phyloP scores from a whole-genome alignment of 1,139 yeast species.

The Geotrichum histeridarum region DNA sequence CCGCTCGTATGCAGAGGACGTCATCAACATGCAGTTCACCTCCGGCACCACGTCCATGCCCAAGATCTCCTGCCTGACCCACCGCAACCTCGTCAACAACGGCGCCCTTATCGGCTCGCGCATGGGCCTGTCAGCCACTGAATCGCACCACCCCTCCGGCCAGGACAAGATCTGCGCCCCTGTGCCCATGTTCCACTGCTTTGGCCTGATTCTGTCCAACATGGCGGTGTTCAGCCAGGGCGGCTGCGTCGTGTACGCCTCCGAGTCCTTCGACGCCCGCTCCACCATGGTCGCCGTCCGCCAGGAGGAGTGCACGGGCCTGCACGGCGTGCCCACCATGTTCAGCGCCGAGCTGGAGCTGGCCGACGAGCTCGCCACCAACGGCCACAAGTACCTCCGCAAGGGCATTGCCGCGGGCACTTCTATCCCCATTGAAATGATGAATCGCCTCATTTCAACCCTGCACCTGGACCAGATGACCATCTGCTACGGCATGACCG shows the following conservation, averaged over 20 bases:
- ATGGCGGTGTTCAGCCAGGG: constrained; percentile 32
- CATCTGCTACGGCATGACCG: constrained; percentile 39
- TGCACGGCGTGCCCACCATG: constrained; percentile 38
- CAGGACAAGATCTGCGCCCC: constrained; percentile 35
- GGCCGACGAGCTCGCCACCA: constrained; percentile 25
- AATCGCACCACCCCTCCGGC: constrained; percentile 28
- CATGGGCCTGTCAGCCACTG: constrained; percentile 30
- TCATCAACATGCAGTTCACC: constrained; percentile 36
- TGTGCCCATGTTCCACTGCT: constrained; percentile 38
- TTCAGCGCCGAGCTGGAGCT: constrained; percentile 34
- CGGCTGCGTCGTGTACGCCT: constrained; percentile 33
- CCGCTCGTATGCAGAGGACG: constrained; percentile 24
- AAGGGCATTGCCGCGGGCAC: constrained; percentile 38
- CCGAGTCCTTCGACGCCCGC: constrained; percentile 32
- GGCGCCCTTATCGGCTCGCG: constrained; percentile 32
- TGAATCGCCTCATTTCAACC: constrained; percentile 26
- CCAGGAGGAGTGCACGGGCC: constrained; percentile 31
- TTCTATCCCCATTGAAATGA: constrained; percentile 33
- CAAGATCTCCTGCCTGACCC: constrained; percentile 33
- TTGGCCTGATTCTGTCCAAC: constrained; percentile 36
- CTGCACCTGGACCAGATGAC: constrained; percentile 31
- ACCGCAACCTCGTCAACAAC: constrained; percentile 32
- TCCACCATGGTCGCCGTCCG: constrained; percentile 29
- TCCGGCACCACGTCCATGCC: constrained; percentile 36
- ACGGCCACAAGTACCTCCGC: constrained; percentile 28